Percentiles rank a stretch among this genome's conserved stretches.
These are phyloP conservation scores for Carpinus fangiana DNA, from an alignment of 306 rosid genomes.

Conservation along the genomic window DNA sequence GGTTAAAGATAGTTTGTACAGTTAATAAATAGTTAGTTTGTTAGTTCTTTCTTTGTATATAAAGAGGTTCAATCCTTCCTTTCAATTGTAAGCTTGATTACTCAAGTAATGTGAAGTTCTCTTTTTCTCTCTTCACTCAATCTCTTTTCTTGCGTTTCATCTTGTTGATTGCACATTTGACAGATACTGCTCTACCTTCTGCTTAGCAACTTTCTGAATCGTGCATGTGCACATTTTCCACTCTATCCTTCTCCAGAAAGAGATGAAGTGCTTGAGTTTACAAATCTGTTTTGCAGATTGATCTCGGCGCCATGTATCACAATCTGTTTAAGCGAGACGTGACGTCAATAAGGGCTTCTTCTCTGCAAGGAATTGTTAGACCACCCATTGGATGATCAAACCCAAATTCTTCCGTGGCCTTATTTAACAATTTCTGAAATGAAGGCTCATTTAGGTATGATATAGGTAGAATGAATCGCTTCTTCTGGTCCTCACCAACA, in stretches of 20 bases:
- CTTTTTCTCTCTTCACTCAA: too few species aligned
- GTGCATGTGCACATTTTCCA: neutral
- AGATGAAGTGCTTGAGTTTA: neutral
- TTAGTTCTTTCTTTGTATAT: too few species aligned
- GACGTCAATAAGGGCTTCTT: neutral
- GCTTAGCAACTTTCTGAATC: neutral
- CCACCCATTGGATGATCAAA: constrained; percentile 52
- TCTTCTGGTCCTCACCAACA: constrained; percentile 47
- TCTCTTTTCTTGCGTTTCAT: too few species aligned
- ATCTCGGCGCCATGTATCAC: neutral
- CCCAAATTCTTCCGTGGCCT: constrained; percentile 51
- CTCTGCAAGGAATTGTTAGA: constrained; percentile 35
- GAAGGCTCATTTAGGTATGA: constrained; percentile 40
- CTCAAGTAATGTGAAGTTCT: too few species aligned
- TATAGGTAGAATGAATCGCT: constrained; percentile 43
- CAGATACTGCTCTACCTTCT: neutral
- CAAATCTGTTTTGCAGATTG: neutral
- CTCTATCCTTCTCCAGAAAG: neutral
- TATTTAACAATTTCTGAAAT: constrained; percentile 39
- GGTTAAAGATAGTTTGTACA: too few species aligned
- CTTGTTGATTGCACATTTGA: too few species aligned
- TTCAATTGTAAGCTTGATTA: too few species aligned
- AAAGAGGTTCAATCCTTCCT: too few species aligned
- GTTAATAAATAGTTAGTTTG: too few species aligned
- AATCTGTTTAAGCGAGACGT: neutral